Evolutionary conservation across 306 rosid species (phyloP), one percentile per base, ranked within the genome.

Genomic region (Lithocarpus polystachyus): DNA sequence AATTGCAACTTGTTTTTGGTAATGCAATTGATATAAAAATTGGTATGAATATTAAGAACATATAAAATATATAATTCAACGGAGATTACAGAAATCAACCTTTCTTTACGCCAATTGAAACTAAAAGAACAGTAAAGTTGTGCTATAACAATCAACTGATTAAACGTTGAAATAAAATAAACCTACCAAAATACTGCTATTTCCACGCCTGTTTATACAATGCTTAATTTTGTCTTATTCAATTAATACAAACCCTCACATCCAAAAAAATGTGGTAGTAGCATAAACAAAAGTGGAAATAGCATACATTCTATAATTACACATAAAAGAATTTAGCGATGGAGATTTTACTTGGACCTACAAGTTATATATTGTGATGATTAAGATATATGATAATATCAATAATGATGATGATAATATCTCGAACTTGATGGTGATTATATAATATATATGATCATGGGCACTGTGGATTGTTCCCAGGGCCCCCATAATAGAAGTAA

Each of bases 401-500:
- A 40, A 8, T 48, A 48, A 48, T 48, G 53, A 2, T 48, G 53
- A 48, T 12, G 53, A 48, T 48, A 12, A 12, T 48, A 48, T 48
- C 0, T 48, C 17, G 53, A 48, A 48, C 14, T 10, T 0, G 86
- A 79, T 33, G 61, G 24, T 10, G 55, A 59, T 35, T 48, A 54
- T 60, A 40, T 8, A 40, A 2, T 8, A 40, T 37, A 37, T 40
- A 40, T 18, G 61, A 54, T 91, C 81, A 92, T 2, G 71, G 83
- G 71, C 99, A 95, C n/a, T 61, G 81, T 0, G 94, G 86, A 62
- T 82, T 91, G 74, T 77, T 84, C 37, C 99, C 99, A 0, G 98
- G 98, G 3, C 97, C 99, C 17, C 99, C 99, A 67, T 90, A 95
- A 82, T 95, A 95, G 81, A 95, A 95, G 71, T 93, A 83, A 4